Evolutionary conservation across 257 asterid genomes (phyloP).

Genomic region (Haberlea rhodopensis): DNA sequence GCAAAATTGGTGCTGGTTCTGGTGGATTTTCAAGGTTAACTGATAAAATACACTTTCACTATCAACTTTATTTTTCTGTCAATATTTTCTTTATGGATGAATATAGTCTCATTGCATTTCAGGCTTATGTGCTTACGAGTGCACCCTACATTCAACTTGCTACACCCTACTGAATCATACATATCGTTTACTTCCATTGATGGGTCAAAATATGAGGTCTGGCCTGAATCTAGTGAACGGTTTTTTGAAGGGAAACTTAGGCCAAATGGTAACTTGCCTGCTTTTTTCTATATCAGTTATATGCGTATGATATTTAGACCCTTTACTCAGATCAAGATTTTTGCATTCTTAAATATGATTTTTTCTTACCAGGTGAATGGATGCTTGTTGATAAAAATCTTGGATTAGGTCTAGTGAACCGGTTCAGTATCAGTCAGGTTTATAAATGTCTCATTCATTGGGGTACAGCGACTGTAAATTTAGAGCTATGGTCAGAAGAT

Average conservation of each 20-base stretch:
- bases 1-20: constrained; percentile 90
- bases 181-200: constrained; percentile 68
- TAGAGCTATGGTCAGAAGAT: constrained; percentile 88
- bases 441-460: constrained; percentile 68
- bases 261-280: constrained; percentile 60
- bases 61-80: not conserved
- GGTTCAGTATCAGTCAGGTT: constrained; percentile 56
- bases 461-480: constrained; percentile 76
- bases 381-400: constrained; percentile 67
- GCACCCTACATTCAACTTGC: too few relatives aligned
- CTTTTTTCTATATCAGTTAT: not conserved
- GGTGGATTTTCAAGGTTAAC: constrained; percentile 93
- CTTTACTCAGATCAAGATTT: not conserved
- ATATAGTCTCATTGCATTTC: not conserved
- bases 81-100: not conserved
- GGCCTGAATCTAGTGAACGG: constrained; percentile 77
- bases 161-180: constrained; percentile 77
- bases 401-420: constrained; percentile 63
- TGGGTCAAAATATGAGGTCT: constrained; percentile 66
- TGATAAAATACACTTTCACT: constrained; percentile 12
- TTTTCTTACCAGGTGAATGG: constrained; percentile 72
- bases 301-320: not conserved
- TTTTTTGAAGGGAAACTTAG: constrained; percentile 63
- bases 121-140: constrained; percentile 95
- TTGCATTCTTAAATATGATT: not conserved